Evolutionary conservation across 2,329 filamentous ascomycete species (phyloP).

Genomic region (Cladorrhinum sp.): DNA sequence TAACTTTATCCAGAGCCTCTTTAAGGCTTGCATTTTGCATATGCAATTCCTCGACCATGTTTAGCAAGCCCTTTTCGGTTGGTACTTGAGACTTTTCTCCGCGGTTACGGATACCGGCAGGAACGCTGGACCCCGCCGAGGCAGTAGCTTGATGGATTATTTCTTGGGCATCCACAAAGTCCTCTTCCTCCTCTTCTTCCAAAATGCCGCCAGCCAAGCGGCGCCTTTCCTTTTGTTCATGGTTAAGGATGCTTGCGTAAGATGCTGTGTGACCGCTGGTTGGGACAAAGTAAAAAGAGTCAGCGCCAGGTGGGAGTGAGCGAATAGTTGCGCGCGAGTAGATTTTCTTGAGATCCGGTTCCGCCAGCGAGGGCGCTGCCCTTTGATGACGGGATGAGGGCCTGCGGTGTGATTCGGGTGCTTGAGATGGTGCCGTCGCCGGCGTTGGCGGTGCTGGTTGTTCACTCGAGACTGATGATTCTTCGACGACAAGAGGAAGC

Average conservation of each 20-base stretch:
- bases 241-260: constrained; percentile 83
- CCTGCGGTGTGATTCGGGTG: constrained; percentile 38
- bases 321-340: constrained; percentile 83
- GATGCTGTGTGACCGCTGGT: constrained; percentile 87
- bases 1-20: constrained; percentile 79
- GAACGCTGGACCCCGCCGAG: constrained; percentile 13
- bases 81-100: constrained; percentile 12
- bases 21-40: constrained; percentile 87
- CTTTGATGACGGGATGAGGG: constrained; percentile 33
- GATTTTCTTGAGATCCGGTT: constrained; percentile 77
- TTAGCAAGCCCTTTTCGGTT: constrained; percentile 45
- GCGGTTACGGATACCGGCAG: constrained; percentile 11
- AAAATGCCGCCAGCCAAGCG: constrained; percentile 52
- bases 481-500: constrained; percentile 67
- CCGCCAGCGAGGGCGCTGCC: constrained; percentile 33
- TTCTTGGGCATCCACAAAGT: constrained; percentile 86
- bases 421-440: constrained; percentile 39
- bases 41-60: constrained; percentile 81
- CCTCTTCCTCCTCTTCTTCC: constrained; percentile 69
- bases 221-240: constrained; percentile 64
- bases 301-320: constrained; percentile 67
- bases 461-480: constrained; percentile 31
- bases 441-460: constrained; percentile 37
- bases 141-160: constrained; percentile 37
- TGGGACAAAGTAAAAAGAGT: constrained; percentile 93